These are phyloP conservation scores for Crithidia thermophila DNA, from an alignment of 208 protist genomes.

Conservation along the genomic window DNA sequence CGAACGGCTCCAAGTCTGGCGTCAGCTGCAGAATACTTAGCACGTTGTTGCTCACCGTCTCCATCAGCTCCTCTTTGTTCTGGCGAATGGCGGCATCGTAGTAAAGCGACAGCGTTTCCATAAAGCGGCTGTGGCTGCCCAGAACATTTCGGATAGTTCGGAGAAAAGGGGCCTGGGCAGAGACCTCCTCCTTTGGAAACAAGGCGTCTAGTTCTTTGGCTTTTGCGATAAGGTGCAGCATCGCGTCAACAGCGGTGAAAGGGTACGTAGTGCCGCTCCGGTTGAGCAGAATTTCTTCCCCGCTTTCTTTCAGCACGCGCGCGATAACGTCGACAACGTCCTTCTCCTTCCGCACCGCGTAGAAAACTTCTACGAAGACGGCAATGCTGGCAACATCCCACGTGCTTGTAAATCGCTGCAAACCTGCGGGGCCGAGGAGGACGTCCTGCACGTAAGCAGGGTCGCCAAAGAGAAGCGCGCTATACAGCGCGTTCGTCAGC, in stretches of 20 bases:
- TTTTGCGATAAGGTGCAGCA: constrained; percentile 29
- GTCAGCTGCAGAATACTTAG: constrained; percentile 60
- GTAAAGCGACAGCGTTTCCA: constrained; percentile 59
- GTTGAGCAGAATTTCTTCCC: constrained; percentile 10
- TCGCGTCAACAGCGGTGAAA: constrained; percentile 20
- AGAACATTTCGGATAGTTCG: constrained; percentile 37
- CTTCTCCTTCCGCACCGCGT: constrained; percentile 26
- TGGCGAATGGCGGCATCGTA: constrained; percentile 54
- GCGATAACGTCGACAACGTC: constrained; percentile 30
- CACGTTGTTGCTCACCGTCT: constrained; percentile 32
- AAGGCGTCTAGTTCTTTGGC: constrained; percentile 24
- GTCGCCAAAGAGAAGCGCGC: constrained; percentile 18
- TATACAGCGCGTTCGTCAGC: constrained; percentile 30
- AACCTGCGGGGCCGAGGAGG: constrained; percentile 22
- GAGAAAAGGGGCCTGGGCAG: constrained; percentile 21
- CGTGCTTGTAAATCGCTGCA: constrained; percentile 10
- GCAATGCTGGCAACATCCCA: constrained; percentile 34
- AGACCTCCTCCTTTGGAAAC: constrained; percentile 18
- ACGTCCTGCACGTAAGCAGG: constrained; percentile 17
- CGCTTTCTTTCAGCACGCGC: constrained; percentile 19
- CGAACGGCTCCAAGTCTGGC: constrained; percentile 68
- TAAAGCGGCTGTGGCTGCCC: constrained; percentile 46
- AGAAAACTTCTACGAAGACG: constrained; percentile 23
- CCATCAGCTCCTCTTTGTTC: constrained; percentile 19
- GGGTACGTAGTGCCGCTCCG: constrained; percentile 13